A percentile compares a stretch with the other conserved stretches of the same genome.
Conservation (phyloP, 2,329 filamentous ascomycete genomes). For the Aureobasidium subglaciale region DNA sequence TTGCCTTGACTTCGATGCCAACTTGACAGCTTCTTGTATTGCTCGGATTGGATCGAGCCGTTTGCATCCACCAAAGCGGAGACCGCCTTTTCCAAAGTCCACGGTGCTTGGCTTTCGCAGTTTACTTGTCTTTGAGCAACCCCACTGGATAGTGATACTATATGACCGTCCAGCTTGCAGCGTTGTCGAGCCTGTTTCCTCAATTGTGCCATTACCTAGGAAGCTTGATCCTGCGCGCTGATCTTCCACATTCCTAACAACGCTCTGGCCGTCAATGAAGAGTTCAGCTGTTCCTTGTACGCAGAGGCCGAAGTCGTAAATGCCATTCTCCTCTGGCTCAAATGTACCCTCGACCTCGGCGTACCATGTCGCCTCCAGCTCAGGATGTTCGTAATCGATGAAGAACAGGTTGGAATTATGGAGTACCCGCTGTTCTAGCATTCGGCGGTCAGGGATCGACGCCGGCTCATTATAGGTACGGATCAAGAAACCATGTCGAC, state of each 20-base stretch:
- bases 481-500: not conserved
- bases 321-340: constrained; percentile 52
- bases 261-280: constrained; percentile 22
- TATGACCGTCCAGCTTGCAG: not conserved
- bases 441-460: constrained; percentile 36
- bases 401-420: constrained; percentile 40
- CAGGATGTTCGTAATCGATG: constrained; percentile 36
- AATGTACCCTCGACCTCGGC: constrained; percentile 49
- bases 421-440: constrained; percentile 45
- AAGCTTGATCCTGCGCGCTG: constrained; percentile 55
- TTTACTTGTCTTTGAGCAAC: not conserved
- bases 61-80: constrained; percentile 1
- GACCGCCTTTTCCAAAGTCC: not conserved
- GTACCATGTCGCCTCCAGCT: constrained; percentile 29
- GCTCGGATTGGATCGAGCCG: not conserved
- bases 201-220: constrained; percentile 56
- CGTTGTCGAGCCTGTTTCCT: constrained; percentile 51
- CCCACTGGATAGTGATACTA: not conserved
- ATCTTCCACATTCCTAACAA: constrained; percentile 38
- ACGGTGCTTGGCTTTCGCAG: not conserved
- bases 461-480: constrained; percentile 47
- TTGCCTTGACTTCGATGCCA: constrained; percentile 59
- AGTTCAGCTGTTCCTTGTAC: constrained; percentile 40
- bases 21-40: constrained; percentile 48
- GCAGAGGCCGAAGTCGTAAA: constrained; percentile 58